Evolutionary conservation across 2,329 filamentous ascomycete genomes (phyloP).

Genomic region (Botrytis porri): DNA sequence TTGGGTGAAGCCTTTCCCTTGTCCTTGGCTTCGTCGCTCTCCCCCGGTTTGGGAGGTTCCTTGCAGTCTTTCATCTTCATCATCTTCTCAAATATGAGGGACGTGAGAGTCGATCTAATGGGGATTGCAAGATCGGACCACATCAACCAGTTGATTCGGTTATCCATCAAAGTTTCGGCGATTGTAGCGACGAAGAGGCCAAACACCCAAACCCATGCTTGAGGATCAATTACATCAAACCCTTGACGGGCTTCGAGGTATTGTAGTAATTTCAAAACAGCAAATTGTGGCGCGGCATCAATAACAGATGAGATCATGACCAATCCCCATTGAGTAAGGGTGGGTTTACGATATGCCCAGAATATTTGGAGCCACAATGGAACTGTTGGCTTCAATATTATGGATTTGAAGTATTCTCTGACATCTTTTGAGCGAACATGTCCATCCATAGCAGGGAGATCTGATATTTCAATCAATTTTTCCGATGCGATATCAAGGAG

Average conservation of each 20-base stretch:
- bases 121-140: conserved; percentile 41
- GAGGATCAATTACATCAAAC: conserved; percentile 22
- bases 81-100: conserved; percentile 71
- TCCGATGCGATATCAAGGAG: conserved; percentile 54
- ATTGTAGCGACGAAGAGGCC: conserved; percentile 23
- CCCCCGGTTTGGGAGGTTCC: conserved; percentile 41
- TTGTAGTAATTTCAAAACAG: conserved; percentile 27
- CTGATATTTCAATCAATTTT: conserved; percentile 58
- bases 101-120: conserved; percentile 64
- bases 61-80: conserved; percentile 67
- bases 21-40: conserved; percentile 12
- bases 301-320: conserved; percentile 23
- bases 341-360: conserved; percentile 28
- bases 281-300: conserved; percentile 29
- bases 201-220: conserved; percentile 28
- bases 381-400: conserved; percentile 42
- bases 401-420: conserved; percentile 48
- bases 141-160: conserved; percentile 28
- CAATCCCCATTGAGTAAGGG: conserved; percentile 45
- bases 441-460: conserved; percentile 59
- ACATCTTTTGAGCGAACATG: conserved; percentile 49
- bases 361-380: conserved; percentile 54
- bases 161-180: conserved; percentile 24
- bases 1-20: conserved; percentile 13
- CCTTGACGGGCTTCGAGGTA: conserved; percentile 26